phyloP scores from a whole-genome alignment of 257 asterid species.

The Eustoma russellianum region DNA sequence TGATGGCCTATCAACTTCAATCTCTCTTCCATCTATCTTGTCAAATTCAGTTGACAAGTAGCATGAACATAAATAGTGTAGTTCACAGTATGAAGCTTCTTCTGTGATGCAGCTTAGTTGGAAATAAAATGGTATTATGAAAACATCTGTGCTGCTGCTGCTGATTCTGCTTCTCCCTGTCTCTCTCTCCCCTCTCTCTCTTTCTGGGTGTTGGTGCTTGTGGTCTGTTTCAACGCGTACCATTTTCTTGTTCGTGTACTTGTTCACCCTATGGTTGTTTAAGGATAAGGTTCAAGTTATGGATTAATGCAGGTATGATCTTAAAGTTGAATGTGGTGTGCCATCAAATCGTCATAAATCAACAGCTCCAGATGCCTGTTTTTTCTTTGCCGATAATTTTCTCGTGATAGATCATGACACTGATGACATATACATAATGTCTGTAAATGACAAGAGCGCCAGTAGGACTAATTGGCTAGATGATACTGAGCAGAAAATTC shows the following conservation, averaged over 20 bases:
- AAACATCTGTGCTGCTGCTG: too few species aligned
- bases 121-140: too few species aligned
- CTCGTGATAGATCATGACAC: constrained; percentile 73
- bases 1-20: too few species aligned
- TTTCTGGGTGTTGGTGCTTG: background rate
- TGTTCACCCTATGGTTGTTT: background rate
- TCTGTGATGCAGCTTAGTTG: too few species aligned
- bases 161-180: too few species aligned
- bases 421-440: constrained; percentile 54
- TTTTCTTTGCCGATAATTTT: constrained; percentile 83
- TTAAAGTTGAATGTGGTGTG: constrained; percentile 87
- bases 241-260: background rate
- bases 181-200: background rate
- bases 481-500: constrained; percentile 51
- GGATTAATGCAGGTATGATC: constrained; percentile 68
- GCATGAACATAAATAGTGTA: too few species aligned
- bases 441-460: constrained; percentile 37
- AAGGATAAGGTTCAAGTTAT: constrained; percentile 1
- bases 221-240: too few species aligned
- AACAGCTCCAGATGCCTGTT: constrained; percentile 87
- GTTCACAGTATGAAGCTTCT: too few species aligned
- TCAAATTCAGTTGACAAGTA: too few species aligned
- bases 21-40: too few species aligned
- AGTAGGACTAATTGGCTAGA: constrained; percentile 44
- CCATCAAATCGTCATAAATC: constrained; percentile 58